phyloP scores from a whole-genome alignment of 768 basidiomycete species.

The Agrocybe pediades region DNA sequence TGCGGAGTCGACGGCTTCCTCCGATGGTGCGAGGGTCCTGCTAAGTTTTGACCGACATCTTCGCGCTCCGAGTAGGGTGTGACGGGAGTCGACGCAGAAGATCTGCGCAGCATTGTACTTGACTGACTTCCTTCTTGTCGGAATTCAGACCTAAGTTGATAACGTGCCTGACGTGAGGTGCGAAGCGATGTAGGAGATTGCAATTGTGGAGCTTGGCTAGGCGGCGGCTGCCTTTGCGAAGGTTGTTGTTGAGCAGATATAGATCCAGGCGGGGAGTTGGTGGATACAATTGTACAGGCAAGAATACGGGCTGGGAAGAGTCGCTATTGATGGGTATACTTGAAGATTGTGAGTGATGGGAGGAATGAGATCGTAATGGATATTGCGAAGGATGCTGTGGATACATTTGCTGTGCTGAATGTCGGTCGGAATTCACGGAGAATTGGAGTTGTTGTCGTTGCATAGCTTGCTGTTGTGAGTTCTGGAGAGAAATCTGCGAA shows the following conservation, averaged over 20 bases:
- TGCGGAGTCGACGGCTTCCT: conserved; percentile 16
- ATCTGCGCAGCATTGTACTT: background rate
- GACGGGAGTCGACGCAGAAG: background rate
- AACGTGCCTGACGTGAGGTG: background rate
- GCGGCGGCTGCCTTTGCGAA: background rate
- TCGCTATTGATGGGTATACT: conserved; percentile 2
- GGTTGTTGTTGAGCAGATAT: conserved; percentile 11
- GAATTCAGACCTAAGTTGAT: background rate
- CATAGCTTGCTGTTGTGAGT: background rate
- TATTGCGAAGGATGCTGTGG: conserved; percentile 2
- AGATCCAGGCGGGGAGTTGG: conserved; percentile 7
- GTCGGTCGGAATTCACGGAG: conserved; percentile 1
- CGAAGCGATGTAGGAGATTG: background rate
- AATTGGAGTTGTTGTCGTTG: background rate
- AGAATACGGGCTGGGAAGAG: background rate
- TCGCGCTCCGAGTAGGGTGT: background rate
- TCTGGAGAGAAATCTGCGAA: conserved; percentile 6
- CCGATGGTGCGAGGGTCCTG: background rate
- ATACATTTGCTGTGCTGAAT: conserved; percentile 6
- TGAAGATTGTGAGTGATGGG: conserved; percentile 5
- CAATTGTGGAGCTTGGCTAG: conserved; percentile 5
- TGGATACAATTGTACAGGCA: background rate
- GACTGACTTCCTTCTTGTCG: background rate
- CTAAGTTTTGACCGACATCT: background rate
- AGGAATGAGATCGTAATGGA: conserved; percentile 5